Evolutionary conservation across 1,139 yeast species (phyloP).

Genomic region (Blastobotrys aristatus): DNA sequence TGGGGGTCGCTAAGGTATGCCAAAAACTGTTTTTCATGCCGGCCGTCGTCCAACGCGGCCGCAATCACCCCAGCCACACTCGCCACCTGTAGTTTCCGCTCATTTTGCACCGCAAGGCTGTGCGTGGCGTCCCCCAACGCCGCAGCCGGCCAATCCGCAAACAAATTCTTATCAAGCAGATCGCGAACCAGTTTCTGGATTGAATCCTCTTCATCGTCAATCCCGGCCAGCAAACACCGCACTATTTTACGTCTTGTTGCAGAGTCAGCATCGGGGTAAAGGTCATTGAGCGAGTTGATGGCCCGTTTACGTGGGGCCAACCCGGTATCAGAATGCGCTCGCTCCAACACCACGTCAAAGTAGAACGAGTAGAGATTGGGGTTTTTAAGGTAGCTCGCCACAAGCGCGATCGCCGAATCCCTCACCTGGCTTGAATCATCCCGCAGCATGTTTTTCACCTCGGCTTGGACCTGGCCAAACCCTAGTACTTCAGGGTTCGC

Average conservation of each 20-base stretch:
- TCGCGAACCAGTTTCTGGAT: constrained; percentile 10
- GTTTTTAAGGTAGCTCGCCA: constrained; percentile 5
- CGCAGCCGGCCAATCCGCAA: constrained; percentile 8
- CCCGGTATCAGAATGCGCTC: constrained; percentile 9
- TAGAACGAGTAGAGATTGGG: constrained; percentile 7
- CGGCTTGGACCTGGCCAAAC: constrained; percentile 12
- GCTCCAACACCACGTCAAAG: constrained; percentile 10
- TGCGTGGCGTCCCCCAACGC: constrained; percentile 7
- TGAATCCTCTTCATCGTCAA: constrained; percentile 13
- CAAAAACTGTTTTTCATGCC: constrained; percentile 2
- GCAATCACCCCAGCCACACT: constrained; percentile 1
- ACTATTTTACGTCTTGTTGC: constrained; percentile 4
- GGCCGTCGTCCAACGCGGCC: not conserved
- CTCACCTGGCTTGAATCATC: constrained; percentile 13
- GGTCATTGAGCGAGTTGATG: constrained; percentile 1
- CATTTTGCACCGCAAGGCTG: constrained; percentile 7
- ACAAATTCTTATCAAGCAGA: constrained; percentile 5
- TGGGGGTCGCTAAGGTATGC: constrained; percentile 1
- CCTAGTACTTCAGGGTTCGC: constrained; percentile 10
- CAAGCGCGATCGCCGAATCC: constrained; percentile 11
- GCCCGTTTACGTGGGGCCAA: constrained; percentile 13
- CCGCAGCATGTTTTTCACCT: constrained; percentile 6
- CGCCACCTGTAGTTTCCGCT: constrained; percentile 4
- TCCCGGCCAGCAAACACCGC: constrained; percentile 9
- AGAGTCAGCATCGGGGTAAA: not conserved